A percentile compares a stretch with the other conserved stretches of the same genome.
Conservation (phyloP, 139 green algal genomes). For the Chlorella ohadii region DNA sequence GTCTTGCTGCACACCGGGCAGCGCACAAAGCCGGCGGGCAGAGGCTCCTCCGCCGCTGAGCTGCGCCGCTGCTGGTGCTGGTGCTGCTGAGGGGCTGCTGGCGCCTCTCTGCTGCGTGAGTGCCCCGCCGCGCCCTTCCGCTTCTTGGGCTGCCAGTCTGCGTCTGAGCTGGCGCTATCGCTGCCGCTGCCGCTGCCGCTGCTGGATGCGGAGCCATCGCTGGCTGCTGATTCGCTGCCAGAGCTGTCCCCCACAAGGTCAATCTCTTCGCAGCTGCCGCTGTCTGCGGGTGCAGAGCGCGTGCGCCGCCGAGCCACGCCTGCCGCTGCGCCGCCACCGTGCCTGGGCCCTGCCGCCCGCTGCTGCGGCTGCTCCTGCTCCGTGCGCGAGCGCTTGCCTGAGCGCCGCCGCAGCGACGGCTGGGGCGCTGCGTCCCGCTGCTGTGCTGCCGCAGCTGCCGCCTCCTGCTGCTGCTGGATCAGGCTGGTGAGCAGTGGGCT, state of each 20-base stretch:
- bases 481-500: slow-evolving; percentile 1
- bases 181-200: not conserved
- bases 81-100: not conserved
- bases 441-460: not conserved
- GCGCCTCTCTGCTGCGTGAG: not conserved
- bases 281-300: not conserved
- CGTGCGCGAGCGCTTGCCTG: not conserved
- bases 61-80: slow-evolving; percentile 4
- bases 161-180: not conserved
- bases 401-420: not conserved
- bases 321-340: not conserved
- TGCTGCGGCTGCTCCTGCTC: not conserved
- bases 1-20: slow-evolving; percentile 48
- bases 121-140: not conserved
- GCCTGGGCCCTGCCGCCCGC: too few relatives aligned
- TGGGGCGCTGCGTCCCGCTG: not conserved
- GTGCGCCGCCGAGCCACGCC: not conserved
- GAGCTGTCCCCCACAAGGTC: slow-evolving; percentile 5
- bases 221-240: not conserved
- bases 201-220: not conserved
- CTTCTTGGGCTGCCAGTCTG: not conserved
- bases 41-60: not conserved
- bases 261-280: not conserved
- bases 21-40: slow-evolving; percentile 34
- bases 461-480: not conserved